Evolutionary conservation across 2,329 filamentous ascomycete genomes (phyloP).

Genomic region (Stagonosporopsis chrysanthemi): DNA sequence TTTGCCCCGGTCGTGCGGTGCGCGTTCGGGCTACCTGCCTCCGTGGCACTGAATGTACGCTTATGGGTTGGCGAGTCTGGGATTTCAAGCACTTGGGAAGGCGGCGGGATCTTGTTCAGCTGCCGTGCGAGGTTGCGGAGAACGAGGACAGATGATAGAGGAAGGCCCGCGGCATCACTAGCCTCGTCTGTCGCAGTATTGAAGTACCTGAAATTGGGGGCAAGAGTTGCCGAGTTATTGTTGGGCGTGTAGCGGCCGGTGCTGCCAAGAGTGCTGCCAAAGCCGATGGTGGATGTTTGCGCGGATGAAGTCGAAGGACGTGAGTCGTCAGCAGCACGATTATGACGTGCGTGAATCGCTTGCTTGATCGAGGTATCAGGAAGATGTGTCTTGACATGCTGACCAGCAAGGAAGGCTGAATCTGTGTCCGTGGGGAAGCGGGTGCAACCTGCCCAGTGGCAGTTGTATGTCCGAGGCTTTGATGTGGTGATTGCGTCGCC

Average conservation of each 20-base stretch:
- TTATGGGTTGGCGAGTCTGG: slow-evolving; percentile 42
- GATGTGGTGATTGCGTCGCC: slow-evolving; percentile 56
- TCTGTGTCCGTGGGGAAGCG: slow-evolving; percentile 57
- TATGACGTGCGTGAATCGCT: slow-evolving; percentile 54
- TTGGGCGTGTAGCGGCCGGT: not conserved
- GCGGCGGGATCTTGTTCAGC: slow-evolving; percentile 48
- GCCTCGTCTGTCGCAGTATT: slow-evolving; percentile 60
- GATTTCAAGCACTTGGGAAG: slow-evolving; percentile 32
- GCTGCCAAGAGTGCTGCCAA: slow-evolving; percentile 1
- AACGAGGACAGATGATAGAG: slow-evolving; percentile 78
- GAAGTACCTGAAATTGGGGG: slow-evolving; percentile 49
- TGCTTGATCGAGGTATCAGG: slow-evolving; percentile 55
- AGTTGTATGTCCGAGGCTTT: slow-evolving; percentile 60
- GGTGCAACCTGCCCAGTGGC: slow-evolving; percentile 72
- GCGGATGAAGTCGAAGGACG: slow-evolving; percentile 38
- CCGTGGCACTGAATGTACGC: slow-evolving; percentile 40
- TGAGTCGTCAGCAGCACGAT: slow-evolving; percentile 53
- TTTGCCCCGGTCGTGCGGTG: slow-evolving; percentile 53
- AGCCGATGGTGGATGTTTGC: slow-evolving; percentile 28
- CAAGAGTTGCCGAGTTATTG: slow-evolving; percentile 20
- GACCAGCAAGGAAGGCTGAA: slow-evolving; percentile 59
- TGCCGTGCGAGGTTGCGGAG: slow-evolving; percentile 75
- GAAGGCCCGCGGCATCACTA: slow-evolving; percentile 73
- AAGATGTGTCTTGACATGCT: slow-evolving; percentile 74
- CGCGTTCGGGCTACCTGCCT: slow-evolving; percentile 34